Evolutionary conservation across 768 basidiomycete genomes (phyloP).

Genomic region (Kwoniella botswanensis): DNA sequence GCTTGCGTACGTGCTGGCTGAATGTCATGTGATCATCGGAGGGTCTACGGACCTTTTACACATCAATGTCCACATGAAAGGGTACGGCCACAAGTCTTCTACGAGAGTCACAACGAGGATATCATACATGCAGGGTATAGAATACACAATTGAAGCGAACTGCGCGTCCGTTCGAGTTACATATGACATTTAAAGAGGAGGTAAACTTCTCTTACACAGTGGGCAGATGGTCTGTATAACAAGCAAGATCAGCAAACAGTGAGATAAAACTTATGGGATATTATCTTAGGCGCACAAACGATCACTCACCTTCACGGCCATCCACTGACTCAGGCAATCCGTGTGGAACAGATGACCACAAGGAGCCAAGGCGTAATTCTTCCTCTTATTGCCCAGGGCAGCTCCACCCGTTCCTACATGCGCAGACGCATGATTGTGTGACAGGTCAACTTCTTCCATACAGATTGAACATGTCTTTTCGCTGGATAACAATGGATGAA

Average conservation of each 20-base stretch:
- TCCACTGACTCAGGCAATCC: conserved; percentile 69
- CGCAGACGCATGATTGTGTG: conserved; percentile 55
- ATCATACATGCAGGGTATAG: not conserved
- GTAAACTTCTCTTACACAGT: conserved; percentile 82
- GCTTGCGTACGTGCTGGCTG: too few species aligned
- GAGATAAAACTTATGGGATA: conserved; percentile 56
- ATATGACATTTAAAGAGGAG: conserved; percentile 68
- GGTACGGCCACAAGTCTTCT: too few species aligned
- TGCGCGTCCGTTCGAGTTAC: not conserved
- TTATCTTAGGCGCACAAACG: conserved; percentile 23
- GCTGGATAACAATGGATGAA: conserved; percentile 51
- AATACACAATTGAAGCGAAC: too few species aligned
- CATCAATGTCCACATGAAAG: too few species aligned
- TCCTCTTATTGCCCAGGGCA: conserved; percentile 22
- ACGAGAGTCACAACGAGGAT: not conserved
- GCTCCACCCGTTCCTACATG: conserved; percentile 58
- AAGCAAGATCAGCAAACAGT: conserved; percentile 62
- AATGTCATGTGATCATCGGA: too few species aligned
- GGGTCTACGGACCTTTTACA: too few species aligned
- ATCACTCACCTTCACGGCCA: conserved; percentile 65
- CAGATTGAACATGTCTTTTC: conserved; percentile 87
- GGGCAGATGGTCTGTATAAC: conserved; percentile 78
- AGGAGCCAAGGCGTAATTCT: conserved; percentile 77
- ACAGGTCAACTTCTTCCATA: conserved; percentile 79
- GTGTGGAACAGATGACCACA: conserved; percentile 92